Evolutionary conservation across 2,329 filamentous ascomycete genomes (phyloP).

Genomic region (Westerdykella aurantiaca): DNA sequence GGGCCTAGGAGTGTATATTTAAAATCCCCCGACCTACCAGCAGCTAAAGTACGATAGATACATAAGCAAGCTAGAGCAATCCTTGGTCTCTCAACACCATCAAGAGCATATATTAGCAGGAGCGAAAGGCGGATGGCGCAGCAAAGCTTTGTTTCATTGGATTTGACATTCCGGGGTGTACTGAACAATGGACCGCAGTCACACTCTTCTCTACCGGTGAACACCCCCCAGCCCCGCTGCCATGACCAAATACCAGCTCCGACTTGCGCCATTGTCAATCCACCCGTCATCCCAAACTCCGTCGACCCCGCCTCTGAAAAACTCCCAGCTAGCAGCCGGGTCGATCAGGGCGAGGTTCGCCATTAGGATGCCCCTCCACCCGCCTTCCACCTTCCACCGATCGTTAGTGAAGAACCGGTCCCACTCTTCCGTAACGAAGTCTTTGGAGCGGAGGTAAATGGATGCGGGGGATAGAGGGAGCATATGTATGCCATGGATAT

Average conservation of each 20-base stretch:
- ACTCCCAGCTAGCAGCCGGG: conserved; percentile 62
- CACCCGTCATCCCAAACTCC: conserved; percentile 50
- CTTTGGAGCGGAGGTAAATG: conserved; percentile 57
- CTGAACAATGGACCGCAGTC: no score
- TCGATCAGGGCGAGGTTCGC: conserved; percentile 77
- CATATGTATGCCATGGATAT: conserved; percentile 76
- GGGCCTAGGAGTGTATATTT: no score
- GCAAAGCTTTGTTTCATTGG: no score
- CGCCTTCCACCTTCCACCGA: conserved; percentile 59
- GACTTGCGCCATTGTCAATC: conserved; percentile 69
- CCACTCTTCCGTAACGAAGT: conserved; percentile 66
- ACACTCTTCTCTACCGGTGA: neutral
- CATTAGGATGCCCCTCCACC: conserved; percentile 81
- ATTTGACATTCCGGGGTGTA: no score
- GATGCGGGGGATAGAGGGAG: conserved; percentile 66
- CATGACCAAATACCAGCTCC: conserved; percentile 33
- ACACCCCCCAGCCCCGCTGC: conserved; percentile 20
- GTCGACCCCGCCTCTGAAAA: conserved; percentile 65
- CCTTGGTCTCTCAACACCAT: no score
- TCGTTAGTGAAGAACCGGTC: conserved; percentile 66
- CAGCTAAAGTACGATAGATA: no score
- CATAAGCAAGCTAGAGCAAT: no score
- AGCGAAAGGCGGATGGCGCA: no score
- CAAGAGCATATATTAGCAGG: no score
- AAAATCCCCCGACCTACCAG: no score